A percentile compares a stretch with the other conserved stretches of the same genome.
Evolutionary conservation across 148 eudicot genomes (phyloP).

Genomic region (Persicaria tinctoria): DNA sequence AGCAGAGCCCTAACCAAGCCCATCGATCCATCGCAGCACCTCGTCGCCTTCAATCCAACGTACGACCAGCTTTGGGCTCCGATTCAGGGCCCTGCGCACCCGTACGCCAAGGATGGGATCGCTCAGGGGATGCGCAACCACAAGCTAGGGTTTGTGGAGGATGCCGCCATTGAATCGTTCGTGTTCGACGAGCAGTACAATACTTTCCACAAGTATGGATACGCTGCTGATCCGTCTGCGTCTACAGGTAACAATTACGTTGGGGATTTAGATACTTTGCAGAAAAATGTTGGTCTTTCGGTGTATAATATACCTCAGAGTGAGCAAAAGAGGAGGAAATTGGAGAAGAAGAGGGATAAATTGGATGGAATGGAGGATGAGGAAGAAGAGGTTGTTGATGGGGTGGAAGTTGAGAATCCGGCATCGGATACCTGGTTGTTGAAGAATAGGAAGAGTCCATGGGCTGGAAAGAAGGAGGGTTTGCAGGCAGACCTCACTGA

Average conservation of each 20-base stretch:
- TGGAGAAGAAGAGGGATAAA: constrained; percentile 45
- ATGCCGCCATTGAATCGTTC: constrained; percentile 64
- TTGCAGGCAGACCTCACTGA: constrained; percentile 56
- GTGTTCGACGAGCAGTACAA: constrained; percentile 84
- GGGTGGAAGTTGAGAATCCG: constrained; percentile 51
- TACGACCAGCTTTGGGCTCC: constrained; percentile 98
- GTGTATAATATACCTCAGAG: constrained; percentile 74
- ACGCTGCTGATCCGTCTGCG: constrained; percentile 78
- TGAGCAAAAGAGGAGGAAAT: constrained; percentile 63
- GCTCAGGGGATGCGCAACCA: constrained; percentile 92
- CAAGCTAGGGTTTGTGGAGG: constrained; percentile 84
- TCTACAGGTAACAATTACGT: constrained; percentile 33
- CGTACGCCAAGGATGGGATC: constrained; percentile 80
- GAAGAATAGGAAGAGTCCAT: constrained; percentile 74
- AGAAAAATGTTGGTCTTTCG: constrained; percentile 37
- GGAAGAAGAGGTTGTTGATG: constrained; percentile 20
- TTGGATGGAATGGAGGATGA: constrained; percentile 9
- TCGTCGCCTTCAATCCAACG: constrained; percentile 71
- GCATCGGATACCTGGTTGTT: constrained; percentile 65
- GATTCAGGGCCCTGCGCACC: constrained; percentile 79
- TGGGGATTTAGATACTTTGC: constrained; percentile 48
- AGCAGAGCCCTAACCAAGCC: constrained; percentile 36
- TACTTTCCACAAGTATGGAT: constrained; percentile 72
- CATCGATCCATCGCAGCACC: constrained; percentile 69
- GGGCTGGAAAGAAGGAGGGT: constrained; percentile 87